Evolutionary conservation across 176 grass and related monocot species (phyloP).

Genomic region (Otatea glauca): DNA sequence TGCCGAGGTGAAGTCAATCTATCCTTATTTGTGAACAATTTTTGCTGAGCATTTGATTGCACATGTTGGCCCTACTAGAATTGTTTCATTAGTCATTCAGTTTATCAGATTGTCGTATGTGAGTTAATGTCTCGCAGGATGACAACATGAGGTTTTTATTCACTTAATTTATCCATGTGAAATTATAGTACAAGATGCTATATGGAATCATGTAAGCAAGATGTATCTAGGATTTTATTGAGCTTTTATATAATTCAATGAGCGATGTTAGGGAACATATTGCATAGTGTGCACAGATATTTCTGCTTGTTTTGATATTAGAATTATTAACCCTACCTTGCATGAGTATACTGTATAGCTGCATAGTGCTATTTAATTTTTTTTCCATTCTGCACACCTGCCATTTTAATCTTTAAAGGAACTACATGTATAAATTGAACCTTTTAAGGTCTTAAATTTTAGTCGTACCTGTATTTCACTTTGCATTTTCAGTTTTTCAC

Average conservation of each 20-base stretch:
- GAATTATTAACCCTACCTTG: background rate
- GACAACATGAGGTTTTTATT: background rate
- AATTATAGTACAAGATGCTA: constrained; percentile 14
- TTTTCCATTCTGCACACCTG: background rate
- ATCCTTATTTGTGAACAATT: constrained; percentile 15
- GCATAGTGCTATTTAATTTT: background rate
- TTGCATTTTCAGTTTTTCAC: constrained; percentile 26
- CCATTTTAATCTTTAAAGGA: background rate
- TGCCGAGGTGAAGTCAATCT: constrained; percentile 68
- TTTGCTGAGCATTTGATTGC: constrained; percentile 9
- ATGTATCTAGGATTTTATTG: background rate
- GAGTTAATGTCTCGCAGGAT: background rate
- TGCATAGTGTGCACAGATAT: background rate
- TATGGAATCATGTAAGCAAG: background rate
- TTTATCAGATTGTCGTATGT: background rate
- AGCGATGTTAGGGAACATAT: background rate
- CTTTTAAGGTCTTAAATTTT: background rate
- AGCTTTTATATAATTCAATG: background rate
- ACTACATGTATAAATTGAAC: background rate
- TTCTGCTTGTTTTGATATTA: constrained; percentile 9
- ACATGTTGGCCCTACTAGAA: background rate
- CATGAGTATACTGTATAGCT: constrained; percentile 12
- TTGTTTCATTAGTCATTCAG: background rate
- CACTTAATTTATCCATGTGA: constrained; percentile 11
- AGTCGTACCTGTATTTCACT: constrained; percentile 6